Evolutionary conservation across 805 yeast species (phyloP).

Genomic region (Candida insectorum): DNA sequence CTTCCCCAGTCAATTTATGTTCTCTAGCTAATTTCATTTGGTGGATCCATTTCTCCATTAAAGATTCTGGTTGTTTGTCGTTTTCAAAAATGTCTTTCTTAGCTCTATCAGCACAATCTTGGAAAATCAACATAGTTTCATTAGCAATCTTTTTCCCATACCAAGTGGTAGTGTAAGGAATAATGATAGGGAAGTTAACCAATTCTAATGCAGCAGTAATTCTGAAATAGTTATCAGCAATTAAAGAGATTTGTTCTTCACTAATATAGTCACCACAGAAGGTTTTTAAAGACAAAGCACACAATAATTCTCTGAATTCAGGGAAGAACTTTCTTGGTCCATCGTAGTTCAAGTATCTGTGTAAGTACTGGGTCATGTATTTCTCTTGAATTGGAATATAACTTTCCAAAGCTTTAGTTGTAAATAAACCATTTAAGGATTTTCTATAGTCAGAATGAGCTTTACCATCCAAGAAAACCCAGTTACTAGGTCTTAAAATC

Average conservation of each 20-base stretch:
- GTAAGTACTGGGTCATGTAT: constrained; percentile 79
- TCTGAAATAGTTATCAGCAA: constrained; percentile 88
- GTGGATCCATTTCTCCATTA: constrained; percentile 92
- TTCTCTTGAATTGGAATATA: constrained; percentile 84
- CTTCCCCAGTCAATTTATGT: constrained; percentile 46
- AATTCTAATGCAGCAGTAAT: constrained; percentile 96
- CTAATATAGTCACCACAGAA: constrained; percentile 96
- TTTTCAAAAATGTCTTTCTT: constrained; percentile 67
- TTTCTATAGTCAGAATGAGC: constrained; percentile 92
- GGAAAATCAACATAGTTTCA: constrained; percentile 89
- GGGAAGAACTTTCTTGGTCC: constrained; percentile 81
- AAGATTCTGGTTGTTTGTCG: constrained; percentile 80
- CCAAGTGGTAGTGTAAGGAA: constrained; percentile 98
- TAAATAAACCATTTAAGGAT: constrained; percentile 85
- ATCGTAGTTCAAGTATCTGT: constrained; percentile 58
- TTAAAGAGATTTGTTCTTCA: constrained; percentile 80
- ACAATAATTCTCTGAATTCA: constrained; percentile 91
- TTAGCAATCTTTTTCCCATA: constrained; percentile 93
- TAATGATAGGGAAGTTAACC: constrained; percentile 94
- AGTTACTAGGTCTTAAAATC: constrained; percentile 89
- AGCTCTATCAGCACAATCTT: constrained; percentile 81
- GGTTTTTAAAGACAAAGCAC: constrained; percentile 88
- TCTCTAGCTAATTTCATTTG: constrained; percentile 74
- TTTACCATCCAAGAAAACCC: constrained; percentile 98
- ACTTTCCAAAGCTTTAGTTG: constrained; percentile 74